Base-by-base conservation (phyloP, 495 filamentous ascomycete genomes). In the Platismatia glauca region DNA sequence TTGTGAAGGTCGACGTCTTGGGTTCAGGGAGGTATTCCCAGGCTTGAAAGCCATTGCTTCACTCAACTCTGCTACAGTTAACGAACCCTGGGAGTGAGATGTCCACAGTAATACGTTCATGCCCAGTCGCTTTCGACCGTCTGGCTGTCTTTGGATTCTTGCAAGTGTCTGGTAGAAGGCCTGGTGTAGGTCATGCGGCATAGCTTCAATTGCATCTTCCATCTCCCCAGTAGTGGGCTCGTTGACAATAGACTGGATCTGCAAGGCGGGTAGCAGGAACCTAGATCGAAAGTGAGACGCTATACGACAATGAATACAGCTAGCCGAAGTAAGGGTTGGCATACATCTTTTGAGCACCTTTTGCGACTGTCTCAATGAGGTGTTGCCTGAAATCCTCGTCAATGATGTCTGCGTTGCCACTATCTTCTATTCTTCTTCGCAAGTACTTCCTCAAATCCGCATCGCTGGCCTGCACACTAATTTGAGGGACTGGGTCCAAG, bases 221-320 rank as follows among this genome's bases (percentile, higher is more conserved):
- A 66, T 66, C 15, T 62, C 59, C 33, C 59, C 59, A 44, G 39
- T 53, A 22, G 59, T 66, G 18, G 64, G 38, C 59, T 62, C 64
- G 8, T 43, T 52, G 4, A 66, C 12, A 27, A 66, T 55, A 9
- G 33, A n/a, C 52, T 59, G 20, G n/a, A 66, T 61, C 39, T 66
- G 64, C 37, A 66, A 55, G 15, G 56, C 60, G 8, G 59, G 59
- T 12, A 66, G 59, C 41, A 66, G 55, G 43, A 66, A 66, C 60
- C 59, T 64, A 55, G 29, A 53, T 34, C 50, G 15, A 38, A 22
- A 41, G 18, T 57, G 13, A 57, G 46, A 41, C 7, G 27, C 11
- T 44, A 9, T 8, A 13, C n/a, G n/a, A 22, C 12, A 60, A 1
- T 33, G 37, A 41, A 39, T 6, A 34, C 39, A 55, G 22, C 22